Conservation (phyloP, 352 stramenopile species). For the Globisporangium radiosum region DNA sequence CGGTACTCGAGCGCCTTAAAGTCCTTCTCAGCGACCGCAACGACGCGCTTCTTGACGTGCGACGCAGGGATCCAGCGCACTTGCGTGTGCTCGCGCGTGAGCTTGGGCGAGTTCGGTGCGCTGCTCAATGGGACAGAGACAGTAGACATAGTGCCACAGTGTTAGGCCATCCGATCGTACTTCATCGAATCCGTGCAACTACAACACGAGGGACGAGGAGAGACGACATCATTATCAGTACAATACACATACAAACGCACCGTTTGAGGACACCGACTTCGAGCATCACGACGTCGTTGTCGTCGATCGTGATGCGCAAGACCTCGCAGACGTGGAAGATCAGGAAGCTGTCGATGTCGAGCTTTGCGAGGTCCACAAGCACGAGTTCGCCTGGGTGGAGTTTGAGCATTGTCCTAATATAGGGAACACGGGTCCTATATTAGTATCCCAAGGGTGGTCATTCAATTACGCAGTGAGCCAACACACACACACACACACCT, state of each 20-base stretch:
- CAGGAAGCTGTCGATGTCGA: conserved; percentile 60
- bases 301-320: conserved; percentile 38
- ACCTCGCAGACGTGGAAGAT: conserved; percentile 81
- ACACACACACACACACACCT: conserved; percentile 23
- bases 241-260: conserved; percentile 17
- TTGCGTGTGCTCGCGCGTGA: conserved; percentile 33
- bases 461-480: background rate
- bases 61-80: conserved; percentile 44
- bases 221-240: too few relatives aligned
- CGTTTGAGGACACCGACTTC: conserved; percentile 58
- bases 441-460: background rate
- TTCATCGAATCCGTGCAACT: background rate
- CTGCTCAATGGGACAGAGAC: conserved; percentile 13
- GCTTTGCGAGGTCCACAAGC: conserved; percentile 55
- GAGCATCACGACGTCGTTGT: conserved; percentile 34
- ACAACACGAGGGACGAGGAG: background rate
- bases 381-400: conserved; percentile 67
- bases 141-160: too few relatives aligned
- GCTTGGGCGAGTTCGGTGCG: conserved; percentile 40
- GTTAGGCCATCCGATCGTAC: too few relatives aligned
- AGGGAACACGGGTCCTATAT: too few relatives aligned
- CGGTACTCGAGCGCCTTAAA: conserved; percentile 57
- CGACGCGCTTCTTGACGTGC: conserved; percentile 63
- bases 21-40: conserved; percentile 57
- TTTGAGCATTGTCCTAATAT: conserved; percentile 35